Conservation (phyloP, 306 rosid genomes). For the Ziziphus jujuba region DNA sequence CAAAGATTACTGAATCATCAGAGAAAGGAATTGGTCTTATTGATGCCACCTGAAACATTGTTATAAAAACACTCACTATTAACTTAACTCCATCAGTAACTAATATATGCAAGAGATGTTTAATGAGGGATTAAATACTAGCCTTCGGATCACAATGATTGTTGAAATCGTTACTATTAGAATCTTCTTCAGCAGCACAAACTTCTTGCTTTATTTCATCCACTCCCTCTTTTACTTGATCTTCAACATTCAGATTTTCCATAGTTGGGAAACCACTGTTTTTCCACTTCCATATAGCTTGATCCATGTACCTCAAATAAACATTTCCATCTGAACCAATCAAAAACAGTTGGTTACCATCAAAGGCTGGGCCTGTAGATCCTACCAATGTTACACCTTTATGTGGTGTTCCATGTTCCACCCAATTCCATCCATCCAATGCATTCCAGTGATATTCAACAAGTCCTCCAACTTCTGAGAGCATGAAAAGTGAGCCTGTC, state of each 20-base stretch:
- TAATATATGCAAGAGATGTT: not conserved
- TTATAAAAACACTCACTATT: not conserved
- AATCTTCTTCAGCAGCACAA: constrained; percentile 42
- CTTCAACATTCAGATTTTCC: constrained; percentile 32
- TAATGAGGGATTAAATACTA: constrained; percentile 11
- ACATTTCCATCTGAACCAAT: constrained; percentile 90
- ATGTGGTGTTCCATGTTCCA: constrained; percentile 89
- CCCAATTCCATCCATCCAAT: constrained; percentile 85
- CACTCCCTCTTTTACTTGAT: constrained; percentile 24
- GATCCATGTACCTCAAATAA: constrained; percentile 70
- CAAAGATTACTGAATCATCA: constrained; percentile 71
- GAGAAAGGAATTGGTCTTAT: constrained; percentile 78
- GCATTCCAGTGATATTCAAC: constrained; percentile 83
- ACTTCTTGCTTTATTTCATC: constrained; percentile 23
- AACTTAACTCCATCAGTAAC: not conserved
- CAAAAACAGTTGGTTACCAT: constrained; percentile 66
- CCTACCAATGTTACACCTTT: constrained; percentile 62
- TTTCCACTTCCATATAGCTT: constrained; percentile 81
- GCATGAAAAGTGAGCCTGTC: constrained; percentile 83
- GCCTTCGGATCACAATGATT: constrained; percentile 73
- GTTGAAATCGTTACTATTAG: constrained; percentile 27
- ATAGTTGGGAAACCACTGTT: constrained; percentile 61
- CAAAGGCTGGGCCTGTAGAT: constrained; percentile 81
- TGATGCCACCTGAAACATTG: constrained; percentile 59
- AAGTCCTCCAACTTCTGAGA: constrained; percentile 79